Base-by-base conservation (phyloP, 306 rosid genomes). In the Acacia crassicarpa region DNA sequence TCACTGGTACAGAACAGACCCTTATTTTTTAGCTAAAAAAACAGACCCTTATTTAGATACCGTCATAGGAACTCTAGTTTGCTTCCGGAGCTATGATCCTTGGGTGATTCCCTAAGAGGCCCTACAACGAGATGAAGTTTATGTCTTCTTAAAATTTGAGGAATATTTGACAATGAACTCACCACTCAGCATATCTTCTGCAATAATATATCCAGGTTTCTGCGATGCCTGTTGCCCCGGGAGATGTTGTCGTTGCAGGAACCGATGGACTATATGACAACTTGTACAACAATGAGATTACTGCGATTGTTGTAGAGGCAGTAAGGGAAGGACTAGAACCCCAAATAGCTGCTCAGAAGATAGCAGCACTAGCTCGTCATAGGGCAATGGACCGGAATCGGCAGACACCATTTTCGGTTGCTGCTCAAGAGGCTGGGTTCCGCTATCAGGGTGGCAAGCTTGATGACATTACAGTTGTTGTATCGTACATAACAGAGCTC, bases 251-350 rank as follows among this genome's bases (percentile, higher is more conserved):
- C 17, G 78, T 96, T 23, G 94, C 97, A 56, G 99, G 97, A 80
- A 92, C 97, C 4, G 99, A 93, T 83, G 99, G 98, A 17, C 87
- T 96, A 81, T 93, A 93, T 75, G 97, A 96, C 93, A 93, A 93
- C 76, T 84, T 96, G 85, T 91, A 90, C 85, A 79, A 85, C 30
- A 89, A 83, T 63, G 98, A 92, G 86, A 74, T 96, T 27, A 84
- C 86, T 44, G 87, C 89, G 23, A 82, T 91, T 78, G 98, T 93
- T 62, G 88, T 88, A 32, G 79, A 90, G 51, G 92, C 92, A 8
- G 75, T 82, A 74, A 86, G 93, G 83, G 86, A 93, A 38, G 90
- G 92, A 70, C 74, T 85, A 78, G 98, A 83, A 84, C 94, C 99
- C 10, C 91, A 84, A 75, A 86, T 65, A 74, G 90, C 94, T 38